A percentile compares a stretch with the other conserved stretches of the same genome.
phyloP scores from a whole-genome alignment of 768 basidiomycete species.

The Tulasnella sp. region DNA sequence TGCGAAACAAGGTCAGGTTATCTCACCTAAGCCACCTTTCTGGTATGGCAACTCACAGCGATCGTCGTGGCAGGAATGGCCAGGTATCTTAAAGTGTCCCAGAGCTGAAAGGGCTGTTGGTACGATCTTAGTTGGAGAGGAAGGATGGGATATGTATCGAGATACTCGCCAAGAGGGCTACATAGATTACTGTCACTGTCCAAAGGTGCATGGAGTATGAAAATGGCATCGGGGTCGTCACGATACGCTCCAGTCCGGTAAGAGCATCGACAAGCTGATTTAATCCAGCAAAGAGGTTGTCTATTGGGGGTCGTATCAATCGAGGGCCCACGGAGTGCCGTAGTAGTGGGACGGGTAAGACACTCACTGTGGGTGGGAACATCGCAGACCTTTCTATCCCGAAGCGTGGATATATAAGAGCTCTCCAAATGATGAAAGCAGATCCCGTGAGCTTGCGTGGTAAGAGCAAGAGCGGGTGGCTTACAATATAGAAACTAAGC shows the following conservation, averaged over 20 bases:
- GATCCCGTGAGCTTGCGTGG: constrained; percentile 31
- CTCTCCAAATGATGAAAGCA: constrained; percentile 31
- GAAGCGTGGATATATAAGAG: constrained; percentile 53
- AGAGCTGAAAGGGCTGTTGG: constrained; percentile 53
- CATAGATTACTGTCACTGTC: constrained; percentile 51
- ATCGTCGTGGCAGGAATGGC: constrained; percentile 54
- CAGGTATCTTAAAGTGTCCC: constrained; percentile 40
- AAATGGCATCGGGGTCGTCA: constrained; percentile 68
- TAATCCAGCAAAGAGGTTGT: constrained; percentile 32
- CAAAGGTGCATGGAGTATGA: constrained; percentile 65
- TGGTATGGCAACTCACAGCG: constrained; percentile 27
- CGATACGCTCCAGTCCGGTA: constrained; percentile 58
- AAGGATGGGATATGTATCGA: constrained; percentile 45
- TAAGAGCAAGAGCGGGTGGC: constrained; percentile 31
- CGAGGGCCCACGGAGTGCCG: too few relatives aligned
- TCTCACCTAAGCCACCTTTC: too few relatives aligned
- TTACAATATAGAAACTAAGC: constrained; percentile 42
- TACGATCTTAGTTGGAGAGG: background rate
- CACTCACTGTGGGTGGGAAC: constrained; percentile 49
- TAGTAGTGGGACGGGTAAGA: too few relatives aligned
- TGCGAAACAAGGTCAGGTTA: background rate
- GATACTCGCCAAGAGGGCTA: constrained; percentile 47
- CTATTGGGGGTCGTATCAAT: constrained; percentile 40
- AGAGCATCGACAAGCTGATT: constrained; percentile 44
- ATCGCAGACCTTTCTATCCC: constrained; percentile 42